A percentile compares a stretch with the other conserved stretches of the same genome.
These are phyloP conservation scores for Neoboletus subvelutipes DNA, from an alignment of 768 basidiomycete species.

Conservation along the genomic window DNA sequence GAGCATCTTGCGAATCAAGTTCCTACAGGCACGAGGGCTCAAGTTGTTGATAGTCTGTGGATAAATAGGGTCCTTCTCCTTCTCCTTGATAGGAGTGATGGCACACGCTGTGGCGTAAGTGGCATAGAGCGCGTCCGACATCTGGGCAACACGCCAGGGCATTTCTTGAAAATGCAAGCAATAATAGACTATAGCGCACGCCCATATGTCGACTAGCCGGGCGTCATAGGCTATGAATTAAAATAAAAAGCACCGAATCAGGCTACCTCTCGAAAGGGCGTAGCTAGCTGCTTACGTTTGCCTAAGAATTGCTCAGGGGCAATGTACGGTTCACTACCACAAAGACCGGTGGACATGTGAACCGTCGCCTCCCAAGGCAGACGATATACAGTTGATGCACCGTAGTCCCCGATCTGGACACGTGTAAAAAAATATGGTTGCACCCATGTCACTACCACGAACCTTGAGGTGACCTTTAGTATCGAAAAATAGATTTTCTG, in stretches of 20 bases:
- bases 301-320: conserved; percentile 96
- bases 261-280: conserved; percentile 37
- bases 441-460: conserved; percentile 16
- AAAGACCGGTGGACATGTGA: conserved; percentile 95
- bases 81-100: conserved; percentile 27
- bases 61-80: conserved; percentile 32
- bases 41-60: conserved; percentile 84
- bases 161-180: conserved; percentile 98
- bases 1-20: conserved; percentile 88
- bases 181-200: conserved; percentile 95
- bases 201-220: conserved; percentile 97
- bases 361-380: conserved; percentile 97
- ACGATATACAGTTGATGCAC: conserved; percentile 97
- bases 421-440: conserved; percentile 12
- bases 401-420: conserved; percentile 92
- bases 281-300: conserved; percentile 75
- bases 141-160: conserved; percentile 95
- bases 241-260: conserved; percentile 30
- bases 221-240: conserved; percentile 84
- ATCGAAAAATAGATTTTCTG: conserved; percentile 96
- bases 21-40: conserved; percentile 79
- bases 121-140: conserved; percentile 75
- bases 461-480: conserved; percentile 92
- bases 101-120: conserved; percentile 57
- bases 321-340: conserved; percentile 98